Percentiles rank a stretch among this genome's conserved stretches.
phyloP scores from a whole-genome alignment of 2,329 filamentous ascomycete genomes.

The Metarhizium robertsii region DNA sequence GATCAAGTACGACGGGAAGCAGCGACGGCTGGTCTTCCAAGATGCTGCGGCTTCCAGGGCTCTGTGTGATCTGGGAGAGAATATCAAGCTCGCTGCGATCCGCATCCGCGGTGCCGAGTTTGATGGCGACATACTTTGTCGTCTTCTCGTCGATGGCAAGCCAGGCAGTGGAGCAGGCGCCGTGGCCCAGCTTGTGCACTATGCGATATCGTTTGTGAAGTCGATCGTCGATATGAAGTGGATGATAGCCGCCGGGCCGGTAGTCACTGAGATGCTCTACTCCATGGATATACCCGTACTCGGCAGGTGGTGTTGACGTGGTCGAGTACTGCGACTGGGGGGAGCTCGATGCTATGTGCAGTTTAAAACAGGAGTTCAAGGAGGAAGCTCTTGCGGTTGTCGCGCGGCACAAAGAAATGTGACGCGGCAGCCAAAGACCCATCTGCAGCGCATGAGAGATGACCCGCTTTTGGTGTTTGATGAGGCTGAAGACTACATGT shows the following conservation, averaged over 20 bases:
- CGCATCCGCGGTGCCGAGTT: conserved; percentile 14
- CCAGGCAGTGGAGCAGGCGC: conserved; percentile 16
- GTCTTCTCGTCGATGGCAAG: conserved; percentile 14
- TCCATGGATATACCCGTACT: conserved; percentile 13
- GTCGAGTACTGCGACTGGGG: conserved; percentile 2
- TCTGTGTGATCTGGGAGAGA: conserved; percentile 10
- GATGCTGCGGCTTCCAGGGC: background rate
- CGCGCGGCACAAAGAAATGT: background rate
- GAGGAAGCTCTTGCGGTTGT: background rate
- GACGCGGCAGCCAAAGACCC: background rate
- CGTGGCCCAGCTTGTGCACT: conserved; percentile 11
- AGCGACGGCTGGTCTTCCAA: conserved; percentile 1
- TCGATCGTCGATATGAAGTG: conserved; percentile 28
- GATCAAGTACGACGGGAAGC: conserved; percentile 14
- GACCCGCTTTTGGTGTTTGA: background rate
- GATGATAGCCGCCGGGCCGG: conserved; percentile 24
- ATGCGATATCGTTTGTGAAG: conserved; percentile 19
- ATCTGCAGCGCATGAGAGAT: background rate
- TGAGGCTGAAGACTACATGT: background rate
- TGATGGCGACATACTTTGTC: conserved; percentile 13
- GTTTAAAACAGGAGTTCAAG: background rate
- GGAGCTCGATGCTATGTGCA: background rate
- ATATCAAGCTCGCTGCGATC: conserved; percentile 13
- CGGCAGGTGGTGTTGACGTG: background rate
- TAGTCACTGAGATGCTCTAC: conserved; percentile 14